Percentiles rank a stretch among this genome's conserved stretches.
These are phyloP conservation scores for Suhomyces guaymorum DNA, from an alignment of 1,139 yeast genomes.

Conservation along the genomic window DNA sequence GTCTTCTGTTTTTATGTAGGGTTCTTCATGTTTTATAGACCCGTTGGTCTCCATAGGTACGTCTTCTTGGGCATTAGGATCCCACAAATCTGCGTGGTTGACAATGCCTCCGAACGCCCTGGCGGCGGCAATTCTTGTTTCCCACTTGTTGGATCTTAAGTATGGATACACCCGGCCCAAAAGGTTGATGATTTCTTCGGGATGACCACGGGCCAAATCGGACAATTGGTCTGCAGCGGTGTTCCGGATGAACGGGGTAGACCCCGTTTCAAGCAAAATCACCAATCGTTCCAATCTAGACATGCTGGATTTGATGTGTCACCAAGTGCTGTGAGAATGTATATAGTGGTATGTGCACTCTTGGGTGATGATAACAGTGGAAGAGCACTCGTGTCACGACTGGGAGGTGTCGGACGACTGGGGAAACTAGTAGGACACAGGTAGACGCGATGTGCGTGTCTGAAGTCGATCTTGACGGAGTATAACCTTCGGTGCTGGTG, in stretches of 20 bases:
- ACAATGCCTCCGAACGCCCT: slow-evolving; percentile 94
- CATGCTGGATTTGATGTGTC: slow-evolving; percentile 24
- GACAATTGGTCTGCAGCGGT: slow-evolving; percentile 98
- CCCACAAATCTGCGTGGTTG: slow-evolving; percentile 77
- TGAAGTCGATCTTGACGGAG: no score
- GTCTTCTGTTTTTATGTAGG: slow-evolving; percentile 11
- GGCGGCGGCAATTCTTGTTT: slow-evolving; percentile 93
- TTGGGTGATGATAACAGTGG: background rate
- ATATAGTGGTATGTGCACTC: background rate
- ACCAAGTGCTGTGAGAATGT: background rate
- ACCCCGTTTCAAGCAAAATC: slow-evolving; percentile 86
- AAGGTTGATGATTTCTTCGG: slow-evolving; percentile 83
- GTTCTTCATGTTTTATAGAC: slow-evolving; percentile 1
- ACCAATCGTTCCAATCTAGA: slow-evolving; percentile 70
- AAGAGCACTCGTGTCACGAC: background rate
- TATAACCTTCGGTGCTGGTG: no score
- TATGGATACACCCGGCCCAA: slow-evolving; percentile 91
- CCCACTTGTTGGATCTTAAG: slow-evolving; percentile 85
- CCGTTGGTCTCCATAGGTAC: slow-evolving; percentile 18
- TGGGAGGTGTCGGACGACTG: no score
- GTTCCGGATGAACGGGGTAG: slow-evolving; percentile 88
- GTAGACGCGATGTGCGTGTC: no score
- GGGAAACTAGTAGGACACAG: no score
- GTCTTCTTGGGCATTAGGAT: slow-evolving; percentile 56
- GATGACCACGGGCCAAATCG: slow-evolving; percentile 90